Percentiles rank a stretch among this genome's conserved stretches.
Conservation (phyloP, 2,329 filamentous ascomycete genomes). For the Zymoseptoria crescenta region DNA sequence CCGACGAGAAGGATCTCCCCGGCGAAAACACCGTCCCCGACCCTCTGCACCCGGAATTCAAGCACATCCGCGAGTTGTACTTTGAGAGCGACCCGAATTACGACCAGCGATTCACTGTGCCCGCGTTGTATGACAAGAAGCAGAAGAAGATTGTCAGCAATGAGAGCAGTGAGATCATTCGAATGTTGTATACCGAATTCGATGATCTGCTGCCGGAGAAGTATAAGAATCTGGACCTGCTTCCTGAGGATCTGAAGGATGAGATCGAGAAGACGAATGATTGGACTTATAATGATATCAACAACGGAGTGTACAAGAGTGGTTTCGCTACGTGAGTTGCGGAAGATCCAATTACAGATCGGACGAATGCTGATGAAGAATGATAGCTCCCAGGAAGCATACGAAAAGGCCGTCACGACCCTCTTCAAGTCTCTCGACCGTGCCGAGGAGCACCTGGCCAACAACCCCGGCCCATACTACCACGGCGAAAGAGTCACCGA, state of each 20-base stretch:
- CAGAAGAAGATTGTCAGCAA: slow-evolving; percentile 75
- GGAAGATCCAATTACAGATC: slow-evolving; percentile 1
- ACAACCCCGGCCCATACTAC: slow-evolving; percentile 39
- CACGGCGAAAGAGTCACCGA: slow-evolving; percentile 42
- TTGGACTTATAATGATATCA: slow-evolving; percentile 47
- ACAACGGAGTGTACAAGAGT: slow-evolving; percentile 46
- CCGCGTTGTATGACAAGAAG: slow-evolving; percentile 75
- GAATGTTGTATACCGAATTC: slow-evolving; percentile 80
- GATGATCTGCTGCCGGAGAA: slow-evolving; percentile 45
- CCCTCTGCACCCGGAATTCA: slow-evolving; percentile 60
- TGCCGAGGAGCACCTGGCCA: slow-evolving; percentile 37
- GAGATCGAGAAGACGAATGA: slow-evolving; percentile 44
- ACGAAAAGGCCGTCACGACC: slow-evolving; percentile 38
- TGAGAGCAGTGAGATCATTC: slow-evolving; percentile 84
- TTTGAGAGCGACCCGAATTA: slow-evolving; percentile 67
- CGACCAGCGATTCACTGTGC: slow-evolving; percentile 75
- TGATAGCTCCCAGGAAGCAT: slow-evolving; percentile 40
- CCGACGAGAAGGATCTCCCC: slow-evolving; percentile 49
- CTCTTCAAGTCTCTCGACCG: slow-evolving; percentile 44
- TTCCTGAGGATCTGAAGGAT: slow-evolving; percentile 37
- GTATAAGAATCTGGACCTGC: slow-evolving; percentile 38
- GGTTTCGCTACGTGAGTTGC: slow-evolving; percentile 40
- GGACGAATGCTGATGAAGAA: not conserved
- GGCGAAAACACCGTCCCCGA: slow-evolving; percentile 52
- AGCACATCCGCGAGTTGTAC: slow-evolving; percentile 71